Conservation (phyloP, 371 early-diverging fungal genomes). For the Batkoa obscura region DNA sequence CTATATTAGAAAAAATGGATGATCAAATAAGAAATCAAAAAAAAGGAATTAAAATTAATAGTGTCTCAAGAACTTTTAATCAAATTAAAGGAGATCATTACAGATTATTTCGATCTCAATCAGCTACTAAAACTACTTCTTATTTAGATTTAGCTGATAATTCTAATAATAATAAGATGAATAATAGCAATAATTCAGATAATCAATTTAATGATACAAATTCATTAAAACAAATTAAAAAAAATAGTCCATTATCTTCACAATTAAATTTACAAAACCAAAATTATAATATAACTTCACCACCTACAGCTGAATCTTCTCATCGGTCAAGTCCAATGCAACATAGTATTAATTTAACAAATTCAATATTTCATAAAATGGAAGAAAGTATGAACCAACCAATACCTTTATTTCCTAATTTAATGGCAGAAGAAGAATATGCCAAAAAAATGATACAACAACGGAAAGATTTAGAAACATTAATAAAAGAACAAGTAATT, state of each 20-base stretch:
- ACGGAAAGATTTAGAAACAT: slow-evolving; percentile 46
- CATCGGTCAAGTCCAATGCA: too few species aligned
- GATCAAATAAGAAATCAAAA: slow-evolving; percentile 1
- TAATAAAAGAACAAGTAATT: slow-evolving; percentile 52
- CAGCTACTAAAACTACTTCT: not conserved
- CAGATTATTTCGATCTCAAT: not conserved
- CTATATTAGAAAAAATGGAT: slow-evolving; percentile 4
- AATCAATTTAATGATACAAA: too few species aligned
- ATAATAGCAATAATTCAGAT: too few species aligned
- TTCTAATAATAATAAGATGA: not conserved
- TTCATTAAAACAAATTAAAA: too few species aligned
- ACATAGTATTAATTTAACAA: not conserved
- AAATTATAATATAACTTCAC: too few species aligned
- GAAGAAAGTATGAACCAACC: slow-evolving; percentile 14
- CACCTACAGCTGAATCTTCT: not conserved
- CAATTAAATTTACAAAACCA: not conserved
- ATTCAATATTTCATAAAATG: too few species aligned
- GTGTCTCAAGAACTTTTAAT: not conserved
- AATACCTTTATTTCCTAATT: slow-evolving; percentile 49
- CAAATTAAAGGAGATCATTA: not conserved
- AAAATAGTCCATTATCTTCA: too few species aligned
- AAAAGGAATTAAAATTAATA: not conserved
- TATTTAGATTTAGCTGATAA: slow-evolving; percentile 3
- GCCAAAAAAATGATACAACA: slow-evolving; percentile 58
- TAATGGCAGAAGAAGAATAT: slow-evolving; percentile 59